phyloP scores from a whole-genome alignment of 192 early-diverging fungal species.

The Linnemannia schmuckeri region DNA sequence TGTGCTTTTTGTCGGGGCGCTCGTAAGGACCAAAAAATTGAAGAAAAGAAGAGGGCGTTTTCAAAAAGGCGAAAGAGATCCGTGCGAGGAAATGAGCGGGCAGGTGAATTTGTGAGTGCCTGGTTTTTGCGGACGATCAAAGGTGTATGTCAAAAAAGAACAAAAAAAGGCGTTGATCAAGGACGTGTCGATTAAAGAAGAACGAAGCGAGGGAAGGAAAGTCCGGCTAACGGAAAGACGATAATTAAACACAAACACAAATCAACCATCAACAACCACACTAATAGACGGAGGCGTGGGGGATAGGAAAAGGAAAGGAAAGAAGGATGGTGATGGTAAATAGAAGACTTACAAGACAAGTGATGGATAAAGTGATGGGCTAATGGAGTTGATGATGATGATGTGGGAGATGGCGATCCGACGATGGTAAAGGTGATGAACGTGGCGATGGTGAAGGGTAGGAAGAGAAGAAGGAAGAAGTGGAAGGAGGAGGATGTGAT shows the following conservation, averaged over 20 bases:
- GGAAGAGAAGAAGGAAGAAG: too few species aligned
- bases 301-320: not conserved
- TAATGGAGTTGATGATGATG: not conserved
- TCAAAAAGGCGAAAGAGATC: slow-evolving; percentile 1
- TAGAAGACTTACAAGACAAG: not conserved
- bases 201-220: not conserved
- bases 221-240: not conserved
- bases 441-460: too few species aligned
- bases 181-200: not conserved
- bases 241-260: not conserved
- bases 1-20: not conserved
- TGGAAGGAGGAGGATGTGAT: too few species aligned
- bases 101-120: not conserved
- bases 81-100: not conserved
- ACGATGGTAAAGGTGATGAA: not conserved
- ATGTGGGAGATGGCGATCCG: not conserved
- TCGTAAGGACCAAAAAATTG: not conserved
- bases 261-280: not conserved
- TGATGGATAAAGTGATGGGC: not conserved
- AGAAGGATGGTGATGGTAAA: not conserved
- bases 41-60: slow-evolving; percentile 8
- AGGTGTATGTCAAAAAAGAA: not conserved
- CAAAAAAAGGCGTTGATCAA: not conserved
- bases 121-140: not conserved
- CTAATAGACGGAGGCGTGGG: not conserved